Conservation (phyloP, 2,329 filamentous ascomycete genomes). For the Calonectria hawksworthii region DNA sequence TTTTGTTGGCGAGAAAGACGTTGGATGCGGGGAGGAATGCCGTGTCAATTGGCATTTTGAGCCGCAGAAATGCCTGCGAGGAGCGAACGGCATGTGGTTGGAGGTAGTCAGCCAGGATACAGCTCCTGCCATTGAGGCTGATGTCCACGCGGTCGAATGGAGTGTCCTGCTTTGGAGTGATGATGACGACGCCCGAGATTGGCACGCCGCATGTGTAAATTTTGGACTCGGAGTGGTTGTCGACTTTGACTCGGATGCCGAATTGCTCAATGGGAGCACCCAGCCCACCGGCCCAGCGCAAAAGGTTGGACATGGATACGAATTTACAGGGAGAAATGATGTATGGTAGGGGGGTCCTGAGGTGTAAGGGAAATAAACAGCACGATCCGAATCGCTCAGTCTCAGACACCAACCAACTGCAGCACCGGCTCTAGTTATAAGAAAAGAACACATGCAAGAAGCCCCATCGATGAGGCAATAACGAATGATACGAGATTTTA, state of each 20-base stretch:
- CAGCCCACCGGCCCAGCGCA: neutral
- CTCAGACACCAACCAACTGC: neutral
- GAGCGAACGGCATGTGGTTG: conserved; percentile 28
- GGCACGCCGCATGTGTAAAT: conserved; percentile 36
- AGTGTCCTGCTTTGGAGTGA: conserved; percentile 25
- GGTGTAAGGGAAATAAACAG: neutral
- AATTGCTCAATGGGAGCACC: neutral
- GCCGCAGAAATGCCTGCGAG: conserved; percentile 33
- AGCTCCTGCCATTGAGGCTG: conserved; percentile 22
- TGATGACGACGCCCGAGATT: conserved; percentile 27
- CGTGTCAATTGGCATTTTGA: conserved; percentile 33
- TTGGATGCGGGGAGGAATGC: conserved; percentile 13
- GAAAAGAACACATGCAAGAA: neutral
- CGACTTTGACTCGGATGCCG: conserved; percentile 32
- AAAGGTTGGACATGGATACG: neutral
- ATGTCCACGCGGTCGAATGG: conserved; percentile 31
- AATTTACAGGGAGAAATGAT: neutral
- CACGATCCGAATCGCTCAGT: neutral
- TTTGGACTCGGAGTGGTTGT: conserved; percentile 38
- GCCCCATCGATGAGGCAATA: neutral
- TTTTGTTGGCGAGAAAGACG: conserved; percentile 20
- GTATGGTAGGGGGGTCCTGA: neutral
- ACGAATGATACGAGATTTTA: neutral
- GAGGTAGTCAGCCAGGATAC: conserved; percentile 27
- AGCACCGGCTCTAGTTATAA: neutral